Evolutionary conservation across 2,329 filamentous ascomycete species (phyloP).

Genomic region (Microascus cirrosus): DNA sequence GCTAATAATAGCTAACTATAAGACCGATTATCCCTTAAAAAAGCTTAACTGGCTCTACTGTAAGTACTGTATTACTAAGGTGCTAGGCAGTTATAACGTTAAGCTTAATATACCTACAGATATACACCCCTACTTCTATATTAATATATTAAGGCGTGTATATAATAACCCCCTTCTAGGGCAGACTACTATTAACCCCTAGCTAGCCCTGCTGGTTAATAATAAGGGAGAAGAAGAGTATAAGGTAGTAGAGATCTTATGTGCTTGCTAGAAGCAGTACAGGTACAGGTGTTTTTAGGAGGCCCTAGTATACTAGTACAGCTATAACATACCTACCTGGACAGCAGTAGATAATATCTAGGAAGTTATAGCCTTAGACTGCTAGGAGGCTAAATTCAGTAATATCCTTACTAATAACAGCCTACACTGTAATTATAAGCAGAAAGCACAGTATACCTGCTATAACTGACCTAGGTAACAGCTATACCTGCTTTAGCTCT

Average conservation of each 20-base stretch:
- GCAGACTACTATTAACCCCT: neutral
- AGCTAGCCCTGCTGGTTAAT: neutral
- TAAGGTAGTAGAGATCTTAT: neutral
- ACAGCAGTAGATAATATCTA: neutral
- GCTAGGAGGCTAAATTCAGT: too few relatives aligned
- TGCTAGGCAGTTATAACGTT: neutral
- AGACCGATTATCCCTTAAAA: neutral
- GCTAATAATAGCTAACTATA: neutral
- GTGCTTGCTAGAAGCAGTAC: neutral
- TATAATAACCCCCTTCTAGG: neutral
- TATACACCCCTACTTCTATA: neutral
- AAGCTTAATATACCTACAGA: neutral
- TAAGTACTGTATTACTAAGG: slow-evolving; percentile 1
- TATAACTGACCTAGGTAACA: neutral
- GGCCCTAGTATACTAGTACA: neutral
- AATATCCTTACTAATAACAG: too few relatives aligned
- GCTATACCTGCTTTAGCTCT: too few relatives aligned
- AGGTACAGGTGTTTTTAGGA: neutral
- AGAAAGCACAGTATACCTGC: neutral
- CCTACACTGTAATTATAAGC: neutral
- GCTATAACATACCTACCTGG: neutral
- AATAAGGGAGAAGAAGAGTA: neutral
- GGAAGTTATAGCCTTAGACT: neutral
- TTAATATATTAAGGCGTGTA: neutral
- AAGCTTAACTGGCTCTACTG: slow-evolving; percentile 2